phyloP scores from a whole-genome alignment of 768 basidiomycete species.

The Suillus tomentosus region DNA sequence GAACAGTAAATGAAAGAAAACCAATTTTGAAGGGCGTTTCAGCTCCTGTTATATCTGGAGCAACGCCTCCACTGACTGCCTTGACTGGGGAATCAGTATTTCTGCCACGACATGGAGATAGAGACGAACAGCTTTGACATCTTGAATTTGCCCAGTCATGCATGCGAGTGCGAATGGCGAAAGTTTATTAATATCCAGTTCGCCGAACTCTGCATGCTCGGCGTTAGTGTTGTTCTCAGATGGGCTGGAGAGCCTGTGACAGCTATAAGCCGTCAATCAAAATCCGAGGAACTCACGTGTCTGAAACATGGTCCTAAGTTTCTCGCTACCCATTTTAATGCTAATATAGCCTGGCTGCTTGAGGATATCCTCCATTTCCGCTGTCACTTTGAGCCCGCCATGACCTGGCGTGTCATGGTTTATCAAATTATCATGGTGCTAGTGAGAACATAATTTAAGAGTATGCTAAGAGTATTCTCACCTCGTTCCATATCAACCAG shows the following conservation, averaged over 20 bases:
- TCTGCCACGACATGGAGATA: neutral
- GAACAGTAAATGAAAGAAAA: slow-evolving; percentile 41
- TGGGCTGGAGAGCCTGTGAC: neutral
- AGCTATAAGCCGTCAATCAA: neutral
- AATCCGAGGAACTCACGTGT: slow-evolving; percentile 20
- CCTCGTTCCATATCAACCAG: slow-evolving; percentile 1
- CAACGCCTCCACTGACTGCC: slow-evolving; percentile 29
- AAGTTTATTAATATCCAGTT: slow-evolving; percentile 22
- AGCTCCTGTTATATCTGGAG: slow-evolving; percentile 40
- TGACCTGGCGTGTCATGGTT: neutral
- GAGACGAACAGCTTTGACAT: slow-evolving; percentile 24
- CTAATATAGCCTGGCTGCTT: slow-evolving; percentile 28
- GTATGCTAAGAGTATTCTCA: neutral
- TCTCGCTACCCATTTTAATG: slow-evolving; percentile 26
- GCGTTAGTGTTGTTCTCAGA: neutral
- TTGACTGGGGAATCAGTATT: slow-evolving; percentile 10
- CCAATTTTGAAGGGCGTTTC: slow-evolving; percentile 48
- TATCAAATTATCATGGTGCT: neutral
- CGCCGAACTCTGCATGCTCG: slow-evolving; percentile 18
- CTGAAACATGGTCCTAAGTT: slow-evolving; percentile 33
- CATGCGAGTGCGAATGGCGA: slow-evolving; percentile 29
- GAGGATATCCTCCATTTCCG: slow-evolving; percentile 31
- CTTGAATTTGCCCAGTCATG: slow-evolving; percentile 23
- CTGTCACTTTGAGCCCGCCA: slow-evolving; percentile 28
- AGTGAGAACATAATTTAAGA: neutral